phyloP scores from a whole-genome alignment of 192 early-diverging fungal species.

The Spizellomyces punctatus region DNA sequence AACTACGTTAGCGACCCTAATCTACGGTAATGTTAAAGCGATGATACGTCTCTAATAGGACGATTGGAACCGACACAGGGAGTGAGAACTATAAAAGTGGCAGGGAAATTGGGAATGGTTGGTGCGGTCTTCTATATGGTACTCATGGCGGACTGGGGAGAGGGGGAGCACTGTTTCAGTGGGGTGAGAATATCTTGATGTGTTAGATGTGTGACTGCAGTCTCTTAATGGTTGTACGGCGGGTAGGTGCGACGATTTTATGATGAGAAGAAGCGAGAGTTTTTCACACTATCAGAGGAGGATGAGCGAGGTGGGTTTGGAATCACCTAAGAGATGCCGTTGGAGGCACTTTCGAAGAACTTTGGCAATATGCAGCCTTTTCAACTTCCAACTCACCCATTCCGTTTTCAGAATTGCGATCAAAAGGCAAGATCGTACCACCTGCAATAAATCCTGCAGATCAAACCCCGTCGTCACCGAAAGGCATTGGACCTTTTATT shows the following conservation, averaged over 20 bases:
- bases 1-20: no score
- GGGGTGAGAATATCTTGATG: constrained; percentile 6
- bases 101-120: constrained; percentile 5
- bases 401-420: no score
- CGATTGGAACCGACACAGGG: constrained; percentile 9
- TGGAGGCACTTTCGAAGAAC: no score
- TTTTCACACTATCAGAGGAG: constrained; percentile 16
- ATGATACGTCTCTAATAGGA: neutral
- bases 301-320: constrained; percentile 19
- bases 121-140: constrained; percentile 13
- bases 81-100: neutral
- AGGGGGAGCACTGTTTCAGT: constrained; percentile 27
- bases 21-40: no score
- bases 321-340: no score
- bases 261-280: constrained; percentile 12
- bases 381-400: no score
- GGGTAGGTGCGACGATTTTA: neutral
- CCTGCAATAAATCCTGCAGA: no score
- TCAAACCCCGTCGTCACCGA: no score
- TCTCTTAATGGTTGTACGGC: no score
- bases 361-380: no score
- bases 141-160: constrained; percentile 26
- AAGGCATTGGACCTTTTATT: no score
- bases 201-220: neutral
- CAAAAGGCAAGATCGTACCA: no score